Evolutionary conservation across 176 grass and related monocot genomes (phyloP).

Genomic region (Echinochloa phyllopogon): DNA sequence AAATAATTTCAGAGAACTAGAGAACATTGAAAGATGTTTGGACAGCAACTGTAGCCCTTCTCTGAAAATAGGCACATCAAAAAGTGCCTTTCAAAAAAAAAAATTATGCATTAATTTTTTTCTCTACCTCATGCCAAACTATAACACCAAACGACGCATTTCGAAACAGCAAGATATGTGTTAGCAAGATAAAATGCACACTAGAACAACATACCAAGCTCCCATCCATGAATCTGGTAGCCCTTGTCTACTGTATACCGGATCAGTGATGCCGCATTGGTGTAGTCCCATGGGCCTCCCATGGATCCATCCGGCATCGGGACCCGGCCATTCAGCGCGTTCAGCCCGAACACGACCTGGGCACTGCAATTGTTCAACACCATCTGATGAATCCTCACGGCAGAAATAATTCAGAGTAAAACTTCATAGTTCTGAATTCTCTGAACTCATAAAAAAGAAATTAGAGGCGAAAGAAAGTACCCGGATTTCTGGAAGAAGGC

Average conservation of each 20-base stretch:
- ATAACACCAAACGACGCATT: neutral
- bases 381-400: neutral
- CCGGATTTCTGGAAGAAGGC: constrained; percentile 66
- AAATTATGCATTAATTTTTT: neutral
- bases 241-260: constrained; percentile 67
- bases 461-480: too few species aligned
- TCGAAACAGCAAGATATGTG: neutral
- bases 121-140: neutral
- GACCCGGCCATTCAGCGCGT: constrained; percentile 78
- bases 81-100: neutral
- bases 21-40: neutral
- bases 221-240: constrained; percentile 86
- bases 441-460: too few species aligned
- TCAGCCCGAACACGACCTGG: constrained; percentile 74
- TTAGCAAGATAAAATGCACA: neutral
- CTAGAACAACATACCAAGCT: constrained; percentile 67
- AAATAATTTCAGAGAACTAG: neutral
- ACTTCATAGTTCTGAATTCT: neutral
- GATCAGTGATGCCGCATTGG: constrained; percentile 82
- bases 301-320: constrained; percentile 63
- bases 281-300: constrained; percentile 81
- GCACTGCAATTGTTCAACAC: constrained; percentile 42
- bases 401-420: neutral
- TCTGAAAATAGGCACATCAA: neutral
- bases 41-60: neutral